Conservation (phyloP, 1,284 basidiomycete species). For the Rhodotorula sp. region DNA sequence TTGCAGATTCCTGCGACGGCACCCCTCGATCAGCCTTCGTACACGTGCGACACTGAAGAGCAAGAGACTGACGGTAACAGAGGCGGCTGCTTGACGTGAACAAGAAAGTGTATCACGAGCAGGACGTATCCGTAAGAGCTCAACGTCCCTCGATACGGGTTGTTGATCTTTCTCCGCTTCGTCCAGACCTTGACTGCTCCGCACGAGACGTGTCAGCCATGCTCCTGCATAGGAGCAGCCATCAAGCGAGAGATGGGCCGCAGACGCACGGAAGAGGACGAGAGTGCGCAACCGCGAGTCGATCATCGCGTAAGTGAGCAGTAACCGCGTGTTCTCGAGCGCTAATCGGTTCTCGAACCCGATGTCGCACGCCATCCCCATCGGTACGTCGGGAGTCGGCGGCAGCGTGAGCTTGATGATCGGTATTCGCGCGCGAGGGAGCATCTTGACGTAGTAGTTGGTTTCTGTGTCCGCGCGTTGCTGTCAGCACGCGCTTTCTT, state of each 20-base stretch:
- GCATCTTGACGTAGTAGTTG: conserved; percentile 92
- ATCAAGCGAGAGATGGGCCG: not conserved
- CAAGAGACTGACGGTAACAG: conserved; percentile 63
- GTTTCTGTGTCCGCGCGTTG: conserved; percentile 64
- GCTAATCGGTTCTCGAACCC: conserved; percentile 97
- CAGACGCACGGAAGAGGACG: conserved; percentile 83
- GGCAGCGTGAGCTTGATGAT: conserved; percentile 95
- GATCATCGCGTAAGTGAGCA: conserved; percentile 96
- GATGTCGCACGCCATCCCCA: conserved; percentile 87
- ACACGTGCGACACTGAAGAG: conserved; percentile 62
- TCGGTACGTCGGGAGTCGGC: conserved; percentile 81
- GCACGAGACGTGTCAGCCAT: too few relatives aligned
- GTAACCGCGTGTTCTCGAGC: conserved; percentile 90
- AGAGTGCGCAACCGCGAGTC: conserved; percentile 91
- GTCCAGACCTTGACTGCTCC: conserved; percentile 93
- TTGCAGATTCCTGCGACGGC: conserved; percentile 47
- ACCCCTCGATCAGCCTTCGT: conserved; percentile 56
- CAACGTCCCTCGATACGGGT: conserved; percentile 91
- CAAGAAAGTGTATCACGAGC: conserved; percentile 93
- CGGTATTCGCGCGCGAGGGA: conserved; percentile 95
- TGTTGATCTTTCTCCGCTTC: conserved; percentile 97
- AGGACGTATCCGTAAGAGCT: conserved; percentile 98
- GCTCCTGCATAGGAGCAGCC: too few relatives aligned
- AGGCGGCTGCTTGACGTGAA: conserved; percentile 93
- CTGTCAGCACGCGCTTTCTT: not conserved